Percentiles rank a stretch among this genome's conserved stretches.
Conservation (phyloP, 2,329 filamentous ascomycete species). For the Orbilia blumenaviensis region DNA sequence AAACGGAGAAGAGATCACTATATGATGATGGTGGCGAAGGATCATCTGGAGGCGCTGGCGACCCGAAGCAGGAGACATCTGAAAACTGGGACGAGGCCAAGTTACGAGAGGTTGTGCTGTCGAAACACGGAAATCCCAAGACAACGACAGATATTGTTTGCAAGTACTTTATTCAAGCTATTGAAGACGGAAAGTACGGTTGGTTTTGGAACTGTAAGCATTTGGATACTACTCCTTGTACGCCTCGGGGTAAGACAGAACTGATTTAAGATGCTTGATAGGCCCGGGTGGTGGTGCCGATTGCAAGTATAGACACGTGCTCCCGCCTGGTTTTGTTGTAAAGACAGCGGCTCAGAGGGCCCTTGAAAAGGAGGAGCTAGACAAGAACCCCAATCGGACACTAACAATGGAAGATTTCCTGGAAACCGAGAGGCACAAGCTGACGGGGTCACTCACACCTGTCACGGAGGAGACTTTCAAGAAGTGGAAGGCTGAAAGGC, state of each 20-base stretch:
- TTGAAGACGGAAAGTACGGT: constrained; percentile 98
- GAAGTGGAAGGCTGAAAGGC: constrained; percentile 94
- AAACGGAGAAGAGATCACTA: constrained; percentile 88
- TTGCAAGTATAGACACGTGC: constrained; percentile 97
- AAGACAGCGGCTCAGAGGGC: constrained; percentile 98
- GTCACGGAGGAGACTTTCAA: constrained; percentile 92
- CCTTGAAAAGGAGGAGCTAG: constrained; percentile 92
- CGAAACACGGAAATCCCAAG: constrained; percentile 96
- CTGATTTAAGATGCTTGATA: constrained; percentile 12
- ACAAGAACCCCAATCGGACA: constrained; percentile 93
- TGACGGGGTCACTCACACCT: constrained; percentile 88
- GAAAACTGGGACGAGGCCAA: constrained; percentile 99
- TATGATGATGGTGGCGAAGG: constrained; percentile 83
- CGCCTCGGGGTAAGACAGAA: neutral
- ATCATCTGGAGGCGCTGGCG: constrained; percentile 74
- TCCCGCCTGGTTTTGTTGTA: constrained; percentile 95
- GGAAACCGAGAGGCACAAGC: constrained; percentile 93
- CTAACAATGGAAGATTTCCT: constrained; percentile 97
- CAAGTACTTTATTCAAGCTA: constrained; percentile 97
- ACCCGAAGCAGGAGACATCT: constrained; percentile 89
- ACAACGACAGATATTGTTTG: constrained; percentile 98
- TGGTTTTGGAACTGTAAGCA: constrained; percentile 91
- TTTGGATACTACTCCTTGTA: neutral
- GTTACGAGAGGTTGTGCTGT: constrained; percentile 85
- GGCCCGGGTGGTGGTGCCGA: constrained; percentile 89